Percentiles rank a stretch among this genome's conserved stretches.
Conservation (phyloP, 176 grass and related monocot genomes). For the Luzula sylvatica region DNA sequence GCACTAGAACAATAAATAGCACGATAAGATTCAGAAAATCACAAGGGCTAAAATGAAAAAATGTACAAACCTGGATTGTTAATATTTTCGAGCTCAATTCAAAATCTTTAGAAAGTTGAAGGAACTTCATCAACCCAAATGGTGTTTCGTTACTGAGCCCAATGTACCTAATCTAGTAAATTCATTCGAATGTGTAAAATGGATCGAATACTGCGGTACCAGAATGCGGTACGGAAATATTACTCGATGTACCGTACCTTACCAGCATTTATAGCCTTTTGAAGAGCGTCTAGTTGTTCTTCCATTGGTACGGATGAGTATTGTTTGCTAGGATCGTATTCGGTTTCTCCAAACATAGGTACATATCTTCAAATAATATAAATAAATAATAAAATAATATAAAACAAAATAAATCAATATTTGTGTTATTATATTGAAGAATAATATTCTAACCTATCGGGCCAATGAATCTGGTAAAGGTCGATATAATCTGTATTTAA, state of each 20-base stretch:
- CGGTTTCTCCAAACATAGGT: conserved; percentile 92
- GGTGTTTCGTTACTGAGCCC: conserved; percentile 90
- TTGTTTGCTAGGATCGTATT: conserved; percentile 51
- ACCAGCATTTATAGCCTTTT: conserved; percentile 50
- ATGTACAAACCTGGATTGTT: conserved; percentile 47
- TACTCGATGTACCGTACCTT: conserved; percentile 37
- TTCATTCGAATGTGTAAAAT: neutral
- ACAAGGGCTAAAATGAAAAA: neutral
- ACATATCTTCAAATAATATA: conserved; percentile 36
- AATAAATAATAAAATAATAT: neutral
- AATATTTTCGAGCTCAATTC: conserved; percentile 41
- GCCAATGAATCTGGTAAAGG: conserved; percentile 97
- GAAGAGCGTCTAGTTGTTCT: conserved; percentile 69
- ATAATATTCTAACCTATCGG: conserved; percentile 50
- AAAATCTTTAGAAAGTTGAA: conserved; percentile 33
- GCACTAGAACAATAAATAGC: neutral
- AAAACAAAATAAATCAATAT: neutral
- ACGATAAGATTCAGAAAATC: neutral
- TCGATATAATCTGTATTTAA: conserved; percentile 77
- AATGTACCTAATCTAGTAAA: conserved; percentile 73
- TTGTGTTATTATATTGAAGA: neutral
- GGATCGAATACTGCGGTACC: no score
- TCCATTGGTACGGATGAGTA: conserved; percentile 53
- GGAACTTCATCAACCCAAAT: conserved; percentile 89
- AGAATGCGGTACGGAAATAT: conserved; percentile 6